These are phyloP conservation scores for Diaporthe australafricana DNA, from an alignment of 2,329 filamentous ascomycete species.

Conservation along the genomic window DNA sequence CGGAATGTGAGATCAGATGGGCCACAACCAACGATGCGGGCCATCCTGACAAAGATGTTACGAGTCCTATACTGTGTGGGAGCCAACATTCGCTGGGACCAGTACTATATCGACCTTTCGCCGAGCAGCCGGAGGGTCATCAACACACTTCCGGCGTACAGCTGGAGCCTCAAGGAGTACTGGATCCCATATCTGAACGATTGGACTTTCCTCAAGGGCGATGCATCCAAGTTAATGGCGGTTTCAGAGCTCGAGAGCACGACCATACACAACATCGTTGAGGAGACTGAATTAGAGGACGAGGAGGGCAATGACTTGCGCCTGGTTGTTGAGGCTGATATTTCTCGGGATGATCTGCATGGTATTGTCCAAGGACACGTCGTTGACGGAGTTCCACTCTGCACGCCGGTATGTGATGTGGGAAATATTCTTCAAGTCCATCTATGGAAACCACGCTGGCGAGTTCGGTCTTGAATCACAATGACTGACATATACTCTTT, in stretches of 20 bases:
- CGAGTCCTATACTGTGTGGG: neutral
- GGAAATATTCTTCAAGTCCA: neutral
- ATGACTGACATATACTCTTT: neutral
- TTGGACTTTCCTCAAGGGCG: constrained; percentile 9
- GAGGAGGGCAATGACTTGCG: neutral
- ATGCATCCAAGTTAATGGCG: neutral
- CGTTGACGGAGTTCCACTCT: constrained; percentile 74
- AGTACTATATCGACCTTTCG: neutral
- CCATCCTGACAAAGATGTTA: neutral
- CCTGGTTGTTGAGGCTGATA: constrained; percentile 73
- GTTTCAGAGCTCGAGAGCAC: neutral
- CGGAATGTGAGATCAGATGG: neutral
- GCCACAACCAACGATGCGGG: neutral
- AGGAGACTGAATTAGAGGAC: neutral
- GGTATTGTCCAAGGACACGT: constrained; percentile 71
- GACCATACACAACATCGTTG: constrained; percentile 2
- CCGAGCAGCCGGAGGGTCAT: neutral
- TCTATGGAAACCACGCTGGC: too few species aligned
- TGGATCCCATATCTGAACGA: constrained; percentile 18
- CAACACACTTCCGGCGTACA: constrained; percentile 59
- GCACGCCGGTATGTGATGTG: constrained; percentile 59
- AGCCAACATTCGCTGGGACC: neutral
- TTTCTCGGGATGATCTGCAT: constrained; percentile 72
- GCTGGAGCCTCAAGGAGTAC: constrained; percentile 19
- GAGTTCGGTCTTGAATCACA: too few species aligned